phyloP scores from a whole-genome alignment of 2,329 filamentous ascomycete species.

The Samsoniella hepiali region DNA sequence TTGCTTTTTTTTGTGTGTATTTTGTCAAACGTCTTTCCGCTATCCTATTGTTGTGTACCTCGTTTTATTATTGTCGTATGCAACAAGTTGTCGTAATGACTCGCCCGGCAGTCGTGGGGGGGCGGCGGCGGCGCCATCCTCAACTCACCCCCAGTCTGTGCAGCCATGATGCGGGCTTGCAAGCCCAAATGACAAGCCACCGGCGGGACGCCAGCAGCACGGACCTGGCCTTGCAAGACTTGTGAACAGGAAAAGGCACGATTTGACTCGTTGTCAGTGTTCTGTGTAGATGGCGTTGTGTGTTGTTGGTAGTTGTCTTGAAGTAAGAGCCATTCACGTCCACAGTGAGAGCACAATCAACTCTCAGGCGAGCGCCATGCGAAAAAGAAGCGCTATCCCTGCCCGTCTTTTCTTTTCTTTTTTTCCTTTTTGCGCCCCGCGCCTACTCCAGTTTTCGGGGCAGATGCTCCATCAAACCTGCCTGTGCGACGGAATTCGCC shows the following conservation, averaged over 20 bases:
- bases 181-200: conserved; percentile 7
- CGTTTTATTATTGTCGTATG: not conserved
- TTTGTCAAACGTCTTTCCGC: too few species aligned
- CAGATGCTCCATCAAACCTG: not conserved
- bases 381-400: not conserved
- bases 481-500: not conserved
- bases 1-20: not conserved
- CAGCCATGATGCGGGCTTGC: not conserved
- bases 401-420: not conserved
- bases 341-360: too few species aligned
- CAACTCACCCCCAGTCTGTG: too few species aligned
- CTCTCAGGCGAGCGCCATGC: too few species aligned
- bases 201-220: conserved; percentile 14
- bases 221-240: not conserved
- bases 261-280: not conserved
- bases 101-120: too few species aligned
- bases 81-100: not conserved
- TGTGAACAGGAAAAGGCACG: not conserved
- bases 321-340: not conserved
- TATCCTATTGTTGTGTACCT: not conserved
- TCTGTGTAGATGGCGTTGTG: not conserved
- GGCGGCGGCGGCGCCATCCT: not conserved
- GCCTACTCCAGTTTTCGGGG: not conserved
- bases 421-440: not conserved
- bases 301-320: not conserved